Evolutionary conservation across 2,329 filamentous ascomycete genomes (phyloP).

Genomic region (Fusarium sp.): DNA sequence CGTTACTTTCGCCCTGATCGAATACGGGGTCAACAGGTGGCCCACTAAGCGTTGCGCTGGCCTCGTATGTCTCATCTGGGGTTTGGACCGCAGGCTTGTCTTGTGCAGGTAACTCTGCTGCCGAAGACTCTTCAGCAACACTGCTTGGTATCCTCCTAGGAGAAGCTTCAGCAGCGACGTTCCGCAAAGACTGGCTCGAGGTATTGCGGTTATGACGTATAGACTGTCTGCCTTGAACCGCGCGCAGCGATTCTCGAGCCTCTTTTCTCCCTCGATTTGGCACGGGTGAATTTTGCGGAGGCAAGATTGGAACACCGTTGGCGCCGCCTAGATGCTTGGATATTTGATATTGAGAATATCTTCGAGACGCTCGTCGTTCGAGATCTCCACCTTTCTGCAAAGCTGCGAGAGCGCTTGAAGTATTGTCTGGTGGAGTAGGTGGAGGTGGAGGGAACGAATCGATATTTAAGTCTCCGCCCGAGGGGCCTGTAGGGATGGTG

Average conservation of each 20-base stretch:
- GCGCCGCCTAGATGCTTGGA: constrained; percentile 89
- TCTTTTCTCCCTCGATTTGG: constrained; percentile 85
- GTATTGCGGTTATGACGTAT: constrained; percentile 61
- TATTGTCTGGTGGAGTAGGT: constrained; percentile 73
- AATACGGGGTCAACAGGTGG: constrained; percentile 63
- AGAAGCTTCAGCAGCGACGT: constrained; percentile 63
- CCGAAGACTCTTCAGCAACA: constrained; percentile 70
- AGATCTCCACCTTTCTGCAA: constrained; percentile 92
- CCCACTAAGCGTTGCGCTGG: constrained; percentile 69
- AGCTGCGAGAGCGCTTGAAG: constrained; percentile 89
- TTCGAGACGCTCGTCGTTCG: constrained; percentile 88
- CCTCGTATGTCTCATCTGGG: constrained; percentile 71
- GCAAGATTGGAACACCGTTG: constrained; percentile 87
- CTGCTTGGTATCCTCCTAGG: constrained; percentile 68
- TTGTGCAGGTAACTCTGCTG: constrained; percentile 40
- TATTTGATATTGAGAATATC: constrained; percentile 97
- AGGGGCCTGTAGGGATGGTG: constrained; percentile 56
- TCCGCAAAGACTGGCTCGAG: constrained; percentile 57
- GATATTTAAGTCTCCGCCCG: constrained; percentile 62
- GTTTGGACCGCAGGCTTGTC: constrained; percentile 62
- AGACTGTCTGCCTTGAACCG: constrained; percentile 66
- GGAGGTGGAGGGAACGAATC: constrained; percentile 79
- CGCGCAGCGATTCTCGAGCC: constrained; percentile 83
- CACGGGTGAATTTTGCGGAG: constrained; percentile 82
- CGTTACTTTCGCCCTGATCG: constrained; percentile 27